These are phyloP conservation scores for Cyamopsis tetragonoloba DNA, from an alignment of 306 rosid genomes.

Conservation along the genomic window DNA sequence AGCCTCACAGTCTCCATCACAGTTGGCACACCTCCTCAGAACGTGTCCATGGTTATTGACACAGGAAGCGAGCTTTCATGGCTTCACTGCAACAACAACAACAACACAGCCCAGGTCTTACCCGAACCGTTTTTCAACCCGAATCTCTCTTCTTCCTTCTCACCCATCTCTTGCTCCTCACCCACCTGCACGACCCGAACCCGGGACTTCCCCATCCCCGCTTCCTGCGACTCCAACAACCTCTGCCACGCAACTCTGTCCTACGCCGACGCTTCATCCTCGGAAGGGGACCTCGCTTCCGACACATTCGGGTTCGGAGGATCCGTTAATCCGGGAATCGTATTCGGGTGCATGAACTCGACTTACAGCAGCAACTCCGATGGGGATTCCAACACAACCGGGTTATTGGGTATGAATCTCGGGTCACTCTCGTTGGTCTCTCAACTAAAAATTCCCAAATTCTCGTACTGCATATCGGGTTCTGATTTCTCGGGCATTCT, in stretches of 20 bases:
- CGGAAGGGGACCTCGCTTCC: conserved; percentile 77
- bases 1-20: conserved; percentile 64
- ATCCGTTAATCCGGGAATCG: conserved; percentile 32
- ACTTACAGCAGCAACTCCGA: conserved; percentile 41
- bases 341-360: conserved; percentile 81
- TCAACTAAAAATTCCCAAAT: conserved; percentile 61
- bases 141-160: conserved; percentile 47
- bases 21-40: conserved; percentile 83
- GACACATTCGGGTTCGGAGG: conserved; percentile 55
- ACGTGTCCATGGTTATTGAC: conserved; percentile 74
- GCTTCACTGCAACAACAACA: conserved; percentile 60
- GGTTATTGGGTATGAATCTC: conserved; percentile 88
- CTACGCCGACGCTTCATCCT: conserved; percentile 75
- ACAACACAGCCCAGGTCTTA: neutral
- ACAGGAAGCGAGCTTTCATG: conserved; percentile 93
- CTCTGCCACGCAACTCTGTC: conserved; percentile 87
- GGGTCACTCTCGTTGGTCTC: conserved; percentile 72
- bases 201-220: conserved; percentile 73
- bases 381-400: conserved; percentile 55
- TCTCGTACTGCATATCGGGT: conserved; percentile 84
- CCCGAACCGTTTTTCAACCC: conserved; percentile 38
- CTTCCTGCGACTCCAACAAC: conserved; percentile 72
- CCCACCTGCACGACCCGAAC: conserved; percentile 65
- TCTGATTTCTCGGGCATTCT: conserved; percentile 64
- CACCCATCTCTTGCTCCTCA: conserved; percentile 59